A percentile compares a stretch with the other conserved stretches of the same genome.
These are phyloP conservation scores for Paramecium sexaurelia DNA, from an alignment of 73 alveolate genomes.

Conservation along the genomic window DNA sequence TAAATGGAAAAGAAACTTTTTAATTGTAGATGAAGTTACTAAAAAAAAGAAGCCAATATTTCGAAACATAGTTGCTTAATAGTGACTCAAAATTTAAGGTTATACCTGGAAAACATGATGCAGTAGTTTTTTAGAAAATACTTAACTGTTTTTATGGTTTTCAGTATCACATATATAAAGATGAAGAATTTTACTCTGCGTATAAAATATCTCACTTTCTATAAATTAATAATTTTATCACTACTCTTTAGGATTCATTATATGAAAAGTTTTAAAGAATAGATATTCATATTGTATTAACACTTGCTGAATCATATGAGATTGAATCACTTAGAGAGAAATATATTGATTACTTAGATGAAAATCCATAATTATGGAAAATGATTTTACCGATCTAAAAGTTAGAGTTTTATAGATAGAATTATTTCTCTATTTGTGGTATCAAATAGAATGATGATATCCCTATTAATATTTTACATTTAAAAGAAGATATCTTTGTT, in stretches of 20 bases:
- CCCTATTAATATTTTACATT: background rate
- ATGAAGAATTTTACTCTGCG: constrained; percentile 2
- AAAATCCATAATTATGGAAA: constrained; percentile 26
- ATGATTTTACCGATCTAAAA: too few species aligned
- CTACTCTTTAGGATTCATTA: background rate
- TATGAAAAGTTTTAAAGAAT: background rate
- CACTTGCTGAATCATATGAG: background rate
- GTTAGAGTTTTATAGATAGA: background rate
- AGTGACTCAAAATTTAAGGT: constrained; percentile 9
- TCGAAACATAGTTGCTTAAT: background rate
- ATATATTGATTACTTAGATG: background rate
- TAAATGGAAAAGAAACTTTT: constrained; percentile 24
- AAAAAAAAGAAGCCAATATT: background rate
- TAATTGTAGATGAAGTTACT: background rate
- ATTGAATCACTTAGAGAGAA: background rate
- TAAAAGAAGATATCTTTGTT: background rate
- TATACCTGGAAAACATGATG: background rate
- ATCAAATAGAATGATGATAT: background rate
- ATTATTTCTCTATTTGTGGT: background rate
- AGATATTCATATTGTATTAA: background rate
- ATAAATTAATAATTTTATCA: background rate
- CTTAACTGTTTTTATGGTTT: background rate
- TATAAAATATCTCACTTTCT: background rate
- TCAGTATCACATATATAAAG: background rate
- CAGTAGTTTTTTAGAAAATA: background rate